Base-by-base conservation (phyloP, 495 filamentous ascomycete genomes). In the Poronia punctata region DNA sequence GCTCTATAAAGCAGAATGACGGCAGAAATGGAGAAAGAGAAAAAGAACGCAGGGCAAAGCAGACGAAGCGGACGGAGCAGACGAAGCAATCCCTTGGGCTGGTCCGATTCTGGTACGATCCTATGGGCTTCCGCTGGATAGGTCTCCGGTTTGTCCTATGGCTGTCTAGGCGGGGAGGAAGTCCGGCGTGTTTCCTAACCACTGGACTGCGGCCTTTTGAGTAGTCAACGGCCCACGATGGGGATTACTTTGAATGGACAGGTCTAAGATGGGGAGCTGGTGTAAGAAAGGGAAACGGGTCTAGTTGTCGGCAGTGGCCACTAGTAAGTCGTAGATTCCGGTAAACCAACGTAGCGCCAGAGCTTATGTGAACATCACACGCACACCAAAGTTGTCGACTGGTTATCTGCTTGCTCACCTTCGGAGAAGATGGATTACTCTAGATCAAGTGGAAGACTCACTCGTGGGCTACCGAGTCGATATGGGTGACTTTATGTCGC, bases 401-500 rank as follows among this genome's bases (percentile, higher is more conserved):
- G n/a, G n/a, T n/a, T n/a, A 22, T 36, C 27, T 30, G 25, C 27
- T 38, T 27, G 42, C 42, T 45, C 35, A 45, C 42, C 35, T 45
- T 35, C 27, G 26, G 33, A 32, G 35, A 24, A 38, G 27, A n/a
- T 38, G 26, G 20, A 38, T 28, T 18, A 27, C 33, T 25, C n/a
- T 21, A 16, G 22, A 14, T n/a, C 17, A 38, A 12, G 26, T 33
- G 27, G 15, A 7, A n/a, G n/a, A n/a, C n/a, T n/a, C n/a, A 23
- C 9, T 19, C 21, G 15, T 20, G 22, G 24, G 19, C 20, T 21
- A 38, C 24, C 34, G 21, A 23, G 42, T 30, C 27, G 35, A 28
- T 27, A 32, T 21, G 42, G 26, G 27, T 27, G 26, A 32, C 32
- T 45, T 45, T 45, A 45, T 45, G 35, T 45, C 34, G 42, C 26